These are phyloP conservation scores for Penicillium arizonense DNA, from an alignment of 495 filamentous ascomycete species.

Conservation along the genomic window DNA sequence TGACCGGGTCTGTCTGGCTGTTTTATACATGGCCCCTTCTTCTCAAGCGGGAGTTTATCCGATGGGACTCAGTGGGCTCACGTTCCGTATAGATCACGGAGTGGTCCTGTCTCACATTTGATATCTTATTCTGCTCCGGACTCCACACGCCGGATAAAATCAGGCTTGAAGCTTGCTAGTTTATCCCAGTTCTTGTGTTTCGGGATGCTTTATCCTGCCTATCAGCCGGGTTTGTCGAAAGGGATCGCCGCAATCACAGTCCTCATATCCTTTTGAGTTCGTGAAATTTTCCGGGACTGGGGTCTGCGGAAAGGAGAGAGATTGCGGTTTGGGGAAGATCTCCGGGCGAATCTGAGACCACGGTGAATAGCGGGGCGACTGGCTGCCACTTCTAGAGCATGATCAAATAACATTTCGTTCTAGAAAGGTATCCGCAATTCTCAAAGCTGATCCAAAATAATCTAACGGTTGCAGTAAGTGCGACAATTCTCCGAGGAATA, in stretches of 20 bases:
- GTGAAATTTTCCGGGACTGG: constrained; percentile 21
- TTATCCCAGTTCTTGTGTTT: too few relatives aligned
- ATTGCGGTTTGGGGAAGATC: constrained; percentile 14
- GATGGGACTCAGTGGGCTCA: neutral
- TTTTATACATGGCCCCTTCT: constrained; percentile 10
- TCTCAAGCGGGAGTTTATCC: neutral
- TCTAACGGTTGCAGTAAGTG: neutral
- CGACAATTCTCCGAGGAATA: neutral
- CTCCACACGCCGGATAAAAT: constrained; percentile 15
- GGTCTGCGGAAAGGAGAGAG: neutral
- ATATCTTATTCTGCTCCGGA: neutral
- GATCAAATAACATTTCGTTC: constrained; percentile 6
- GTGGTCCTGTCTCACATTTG: constrained; percentile 20
- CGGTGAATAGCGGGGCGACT: constrained; percentile 7
- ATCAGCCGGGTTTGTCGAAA: neutral
- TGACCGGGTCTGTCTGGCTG: neutral
- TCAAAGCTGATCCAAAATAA: neutral
- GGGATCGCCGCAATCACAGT: constrained; percentile 1
- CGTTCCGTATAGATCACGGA: constrained; percentile 22
- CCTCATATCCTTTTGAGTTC: neutral
- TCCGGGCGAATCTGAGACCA: constrained; percentile 17
- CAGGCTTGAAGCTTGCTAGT: neutral
- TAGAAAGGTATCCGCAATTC: neutral
- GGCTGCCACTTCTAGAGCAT: constrained; percentile 6
- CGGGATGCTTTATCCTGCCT: too few relatives aligned